Base-by-base conservation (phyloP, 805 yeast genomes). In the Cyberlindnera xishuangbannaensis region DNA sequence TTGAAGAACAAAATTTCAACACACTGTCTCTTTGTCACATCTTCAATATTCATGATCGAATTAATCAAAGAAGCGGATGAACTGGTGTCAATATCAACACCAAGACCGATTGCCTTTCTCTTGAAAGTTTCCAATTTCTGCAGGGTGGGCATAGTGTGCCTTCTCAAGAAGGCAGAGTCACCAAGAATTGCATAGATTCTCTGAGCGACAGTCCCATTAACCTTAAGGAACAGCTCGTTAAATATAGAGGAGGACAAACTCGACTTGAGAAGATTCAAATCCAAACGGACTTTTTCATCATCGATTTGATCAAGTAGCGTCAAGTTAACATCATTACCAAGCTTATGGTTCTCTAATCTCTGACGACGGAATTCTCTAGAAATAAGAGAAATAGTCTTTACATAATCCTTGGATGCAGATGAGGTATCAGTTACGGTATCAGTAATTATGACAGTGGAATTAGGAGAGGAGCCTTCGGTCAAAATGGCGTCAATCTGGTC, bases 201-300 rank as follows among this genome's bases (percentile, higher is more conserved):
- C 43, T 85, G 83, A 1, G 97, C 98, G 35, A 92, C 77, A 1
- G 94, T 84, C 27, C 76, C 67, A 59, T 92, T 90, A 5, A 81
- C 94, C 54, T 78, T 83, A 48, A 81, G 78, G 48, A 78, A 72
- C 20, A 92, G 68, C 59, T 92, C 97, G 28, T 79, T 72, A 18
- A 85, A 62, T 25, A 86, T 63, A 28, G 73, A 67, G 25, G 69
- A 67, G 0, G 83, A 74, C 11, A 65, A 56, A 30, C 71, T 67
- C 24, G 72, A 68, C 39, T 81, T 78, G 56, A 81, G 83, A 15
- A 86, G 71, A 51, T 86, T 86, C 53, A 84, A 64, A 44, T 76
- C 73, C 34, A 83, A 70, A 30, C 78, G 71, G 9, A 79, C 84
- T 43, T 73, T 76, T 48, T 87, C 95, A 50, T 88, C 96, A 56